These are phyloP conservation scores for Populus ilicifolia DNA, from an alignment of 345 rosid species.

Conservation along the genomic window DNA sequence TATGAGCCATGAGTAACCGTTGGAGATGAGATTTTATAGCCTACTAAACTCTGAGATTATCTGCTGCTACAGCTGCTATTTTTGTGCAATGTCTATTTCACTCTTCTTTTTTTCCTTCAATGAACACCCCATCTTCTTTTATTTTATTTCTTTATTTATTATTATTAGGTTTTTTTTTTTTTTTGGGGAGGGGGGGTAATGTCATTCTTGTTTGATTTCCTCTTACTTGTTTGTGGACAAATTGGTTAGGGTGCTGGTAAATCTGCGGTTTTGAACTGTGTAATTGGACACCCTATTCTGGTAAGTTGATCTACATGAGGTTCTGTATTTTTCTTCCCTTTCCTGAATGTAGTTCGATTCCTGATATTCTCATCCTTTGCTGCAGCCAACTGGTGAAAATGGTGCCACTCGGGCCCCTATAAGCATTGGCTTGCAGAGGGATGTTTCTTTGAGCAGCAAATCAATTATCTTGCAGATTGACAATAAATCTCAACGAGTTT, in stretches of 20 bases:
- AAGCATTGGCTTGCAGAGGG: slow-evolving; percentile 60
- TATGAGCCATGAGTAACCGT: background rate
- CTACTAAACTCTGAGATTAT: too few species aligned
- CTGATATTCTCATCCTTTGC: background rate
- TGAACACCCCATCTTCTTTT: too few species aligned
- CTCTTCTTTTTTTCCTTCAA: background rate
- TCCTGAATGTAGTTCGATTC: background rate
- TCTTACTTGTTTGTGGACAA: background rate
- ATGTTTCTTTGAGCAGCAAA: slow-evolving; percentile 70
- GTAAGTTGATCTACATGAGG: slow-evolving; percentile 39
- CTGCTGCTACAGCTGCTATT: background rate
- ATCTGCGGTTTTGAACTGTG: slow-evolving; percentile 87
- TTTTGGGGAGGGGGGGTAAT: background rate
- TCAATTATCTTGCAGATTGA: slow-evolving; percentile 77
- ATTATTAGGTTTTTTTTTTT: too few species aligned
- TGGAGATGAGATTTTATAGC: background rate
- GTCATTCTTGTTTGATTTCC: background rate
- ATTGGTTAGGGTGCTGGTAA: slow-evolving; percentile 91
- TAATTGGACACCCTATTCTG: slow-evolving; percentile 91
- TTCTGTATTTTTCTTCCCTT: background rate
- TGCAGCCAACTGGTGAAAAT: slow-evolving; percentile 97
- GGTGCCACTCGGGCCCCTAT: slow-evolving; percentile 99
- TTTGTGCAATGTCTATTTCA: background rate
- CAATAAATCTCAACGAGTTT: slow-evolving; percentile 85
- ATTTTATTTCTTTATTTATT: too few species aligned